Evolutionary conservation across 441 rosid species (phyloP), one percentile per base, ranked within the genome.

Genomic region (Flueggea neowawraea): DNA sequence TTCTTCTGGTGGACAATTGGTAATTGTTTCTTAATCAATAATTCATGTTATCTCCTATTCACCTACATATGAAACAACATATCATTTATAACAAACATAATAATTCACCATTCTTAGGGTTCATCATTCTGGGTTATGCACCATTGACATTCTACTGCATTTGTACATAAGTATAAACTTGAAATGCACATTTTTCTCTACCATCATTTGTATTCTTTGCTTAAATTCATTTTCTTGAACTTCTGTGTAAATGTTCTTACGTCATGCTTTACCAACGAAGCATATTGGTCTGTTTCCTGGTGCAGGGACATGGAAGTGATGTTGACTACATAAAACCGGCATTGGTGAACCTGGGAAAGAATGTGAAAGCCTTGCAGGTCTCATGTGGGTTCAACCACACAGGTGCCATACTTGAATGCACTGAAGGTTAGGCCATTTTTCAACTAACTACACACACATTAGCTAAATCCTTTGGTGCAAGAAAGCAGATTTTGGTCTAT

Each of bases 331-430:
- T 69, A 50, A 69, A 71, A 28, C 96, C 99, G 17, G 72, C 16
- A 7, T 64, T 77, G 75, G 87, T 91, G 31, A 32, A 69, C 41
- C 69, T 91, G 39, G 89, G 73, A 12, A 67, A 78, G 56, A 80
- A 79, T 60, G 78, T 82, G 61, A 89, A 76, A 78, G 96, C 90
- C 6, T 58, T 87, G 70, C 78, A 87, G 64, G 75, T 91, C 50
- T 91, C 97, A 0, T 91, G 97, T 58, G 96, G 97, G 62, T 94
- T 94, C 79, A 94, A 91, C 73, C 97, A 94, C 73, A 84, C 95
- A 0, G 95, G 88, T 13, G 96, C 93, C 54, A 75, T 93, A 67
- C 78, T 93, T 3, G 88, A 86, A 61, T 47, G 28, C 31, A 14
- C n/a, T 12, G 50, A 47, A 9, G 50, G 6, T 47, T 47, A 47